Evolutionary conservation across 352 stramenopile genomes (phyloP).

Genomic region (Hyaloperonospora arabidopsidis): DNA sequence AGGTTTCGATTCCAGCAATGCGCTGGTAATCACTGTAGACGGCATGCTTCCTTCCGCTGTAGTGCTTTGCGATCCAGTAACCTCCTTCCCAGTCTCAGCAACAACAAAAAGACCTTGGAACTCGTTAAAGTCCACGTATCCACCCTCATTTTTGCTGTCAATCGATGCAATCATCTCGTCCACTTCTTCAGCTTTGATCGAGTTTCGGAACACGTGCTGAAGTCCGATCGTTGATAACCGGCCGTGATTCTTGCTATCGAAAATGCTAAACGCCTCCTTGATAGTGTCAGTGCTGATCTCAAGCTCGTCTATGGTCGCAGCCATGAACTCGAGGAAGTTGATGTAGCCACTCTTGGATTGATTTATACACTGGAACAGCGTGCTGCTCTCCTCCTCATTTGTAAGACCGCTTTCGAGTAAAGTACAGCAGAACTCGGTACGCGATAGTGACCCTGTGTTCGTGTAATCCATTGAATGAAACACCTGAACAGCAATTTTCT

Average conservation of each 20-base stretch:
- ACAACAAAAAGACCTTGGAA: conserved; percentile 78
- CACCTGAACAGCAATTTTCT: conserved; percentile 71
- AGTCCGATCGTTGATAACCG: conserved; percentile 88
- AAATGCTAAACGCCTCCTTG: conserved; percentile 84
- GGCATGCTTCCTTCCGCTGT: no score
- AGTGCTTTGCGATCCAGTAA: no score
- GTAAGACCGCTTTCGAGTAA: conserved; percentile 84
- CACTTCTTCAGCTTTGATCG: conserved; percentile 80
- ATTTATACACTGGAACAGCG: conserved; percentile 72
- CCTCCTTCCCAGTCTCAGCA: no score
- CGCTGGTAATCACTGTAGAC: no score
- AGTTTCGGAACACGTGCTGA: conserved; percentile 82
- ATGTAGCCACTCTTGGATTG: conserved; percentile 81
- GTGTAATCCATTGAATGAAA: conserved; percentile 83
- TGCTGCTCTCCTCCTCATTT: conserved; percentile 62
- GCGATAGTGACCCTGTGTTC: conserved; percentile 82
- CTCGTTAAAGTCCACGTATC: conserved; percentile 85
- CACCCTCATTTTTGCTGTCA: conserved; percentile 71
- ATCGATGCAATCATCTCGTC: conserved; percentile 87
- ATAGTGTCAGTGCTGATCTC: conserved; percentile 87
- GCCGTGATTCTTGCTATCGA: conserved; percentile 87
- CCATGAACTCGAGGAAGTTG: conserved; percentile 94
- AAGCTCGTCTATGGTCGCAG: conserved; percentile 88
- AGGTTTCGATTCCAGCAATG: no score
- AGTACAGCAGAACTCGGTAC: conserved; percentile 89